Evolutionary conservation across 2,329 filamentous ascomycete genomes (phyloP), one percentile per base, ranked within the genome.

Genomic region (Rutstroemia sp.): DNA sequence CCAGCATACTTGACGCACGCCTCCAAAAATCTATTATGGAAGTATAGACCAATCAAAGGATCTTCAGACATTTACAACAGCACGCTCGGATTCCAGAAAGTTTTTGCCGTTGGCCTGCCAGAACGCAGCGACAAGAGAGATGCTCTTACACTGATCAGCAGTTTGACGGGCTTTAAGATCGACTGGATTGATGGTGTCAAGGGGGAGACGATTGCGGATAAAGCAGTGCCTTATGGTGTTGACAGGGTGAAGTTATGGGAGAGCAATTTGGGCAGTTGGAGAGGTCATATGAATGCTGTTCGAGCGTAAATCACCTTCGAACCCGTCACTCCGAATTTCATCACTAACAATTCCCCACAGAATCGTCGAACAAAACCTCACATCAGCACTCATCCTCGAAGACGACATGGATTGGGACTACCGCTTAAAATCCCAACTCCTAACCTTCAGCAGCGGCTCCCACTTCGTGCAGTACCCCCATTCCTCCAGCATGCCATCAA

Each of bases 51-150:
- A 12, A 9, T 9, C 4, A 42, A 54, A 39, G 51, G 12, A 40
- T 48, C 23, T 7, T 40, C 51, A 14, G 10, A 14, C n/a, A 23
- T 54, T 30, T 2, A 7, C 10, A 54, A 54, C 7, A 48, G 30
- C 16, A 48, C 51, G 5, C 44, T 54, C 16, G 51, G 51, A 2
- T 76, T 77, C 58, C 67, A 76, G 52, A 73, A 73, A 48, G 67
- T 78, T 27, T 75, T 76, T 54, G 73, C 75, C 23, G 69, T 80
- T 47, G 72, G 73, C 4, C 67, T 80, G 9, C 73, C 75, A 4
- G 70, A 73, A 42, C 70, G 78, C 36, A 73, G 71, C 4, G 77
- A 80, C 63, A 77, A 77, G 60, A 72, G 74, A 50, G 78, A 80
- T 69, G 73, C 72, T 3, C 66, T 80, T 17, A 66, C 71, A 1